These are phyloP conservation scores for Curvularia hawaiiensis DNA, from an alignment of 2,329 filamentous ascomycete genomes.

Conservation along the genomic window DNA sequence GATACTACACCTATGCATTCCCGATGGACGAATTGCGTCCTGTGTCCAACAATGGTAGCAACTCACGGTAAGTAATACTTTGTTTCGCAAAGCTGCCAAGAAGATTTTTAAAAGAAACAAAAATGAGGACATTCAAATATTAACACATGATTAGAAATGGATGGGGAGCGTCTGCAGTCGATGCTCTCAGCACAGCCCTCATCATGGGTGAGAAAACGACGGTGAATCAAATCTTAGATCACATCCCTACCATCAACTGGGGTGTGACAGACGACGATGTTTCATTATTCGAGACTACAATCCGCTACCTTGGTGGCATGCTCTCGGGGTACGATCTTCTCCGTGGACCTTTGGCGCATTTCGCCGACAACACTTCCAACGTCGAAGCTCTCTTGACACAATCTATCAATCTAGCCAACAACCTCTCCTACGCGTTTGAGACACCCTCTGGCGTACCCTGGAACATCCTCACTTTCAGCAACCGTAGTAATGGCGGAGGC, in stretches of 20 bases:
- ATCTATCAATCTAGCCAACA: conserved; percentile 70
- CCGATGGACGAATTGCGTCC: conserved; percentile 78
- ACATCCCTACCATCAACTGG: conserved; percentile 74
- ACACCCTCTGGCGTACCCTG: conserved; percentile 76
- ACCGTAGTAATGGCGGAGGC: conserved; percentile 54
- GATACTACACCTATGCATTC: conserved; percentile 74
- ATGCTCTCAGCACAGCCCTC: conserved; percentile 79
- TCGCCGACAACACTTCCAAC: conserved; percentile 54
- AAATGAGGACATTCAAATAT: background rate
- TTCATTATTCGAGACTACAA: conserved; percentile 88
- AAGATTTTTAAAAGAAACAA: background rate
- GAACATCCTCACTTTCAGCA: conserved; percentile 68
- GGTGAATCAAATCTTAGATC: conserved; percentile 72
- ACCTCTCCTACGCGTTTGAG: conserved; percentile 77
- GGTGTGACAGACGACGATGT: conserved; percentile 62
- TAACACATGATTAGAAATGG: conserved; percentile 63
- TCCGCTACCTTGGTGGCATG: conserved; percentile 82
- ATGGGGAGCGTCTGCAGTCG: conserved; percentile 84
- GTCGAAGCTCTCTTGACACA: conserved; percentile 69
- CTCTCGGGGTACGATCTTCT: conserved; percentile 78
- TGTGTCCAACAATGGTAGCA: conserved; percentile 65
- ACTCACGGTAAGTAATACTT: conserved; percentile 67
- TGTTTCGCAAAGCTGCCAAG: background rate
- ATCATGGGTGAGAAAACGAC: conserved; percentile 73
- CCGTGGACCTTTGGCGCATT: conserved; percentile 64